Conservation (phyloP, 2,329 filamentous ascomycete genomes). For the Fusarium staphyleae region DNA sequence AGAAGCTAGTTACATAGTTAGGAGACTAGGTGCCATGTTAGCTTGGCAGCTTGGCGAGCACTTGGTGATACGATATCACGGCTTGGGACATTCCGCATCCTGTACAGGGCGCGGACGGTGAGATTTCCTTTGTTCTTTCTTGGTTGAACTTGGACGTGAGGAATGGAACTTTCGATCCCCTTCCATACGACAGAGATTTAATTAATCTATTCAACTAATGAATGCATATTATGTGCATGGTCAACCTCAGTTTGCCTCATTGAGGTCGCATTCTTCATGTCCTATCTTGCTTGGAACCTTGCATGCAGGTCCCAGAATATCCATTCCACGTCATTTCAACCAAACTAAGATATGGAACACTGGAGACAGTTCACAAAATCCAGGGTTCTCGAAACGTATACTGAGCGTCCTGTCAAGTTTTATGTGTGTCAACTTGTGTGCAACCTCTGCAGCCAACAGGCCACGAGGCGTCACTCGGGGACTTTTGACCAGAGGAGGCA, state of each 20-base stretch:
- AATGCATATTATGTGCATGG: not conserved
- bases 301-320: not conserved
- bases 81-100: constrained; percentile 25
- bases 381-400: constrained; percentile 5
- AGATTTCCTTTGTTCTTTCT: constrained; percentile 31
- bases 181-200: constrained; percentile 3
- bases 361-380: constrained; percentile 9
- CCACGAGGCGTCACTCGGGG: not conserved
- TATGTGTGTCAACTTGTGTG: not conserved
- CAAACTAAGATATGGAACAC: constrained; percentile 19
- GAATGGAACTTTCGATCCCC: constrained; percentile 14
- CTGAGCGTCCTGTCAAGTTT: not conserved
- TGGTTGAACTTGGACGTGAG: constrained; percentile 17
- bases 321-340: constrained; percentile 20
- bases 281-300: too few species aligned
- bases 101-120: constrained; percentile 11
- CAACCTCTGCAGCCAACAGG: too few species aligned
- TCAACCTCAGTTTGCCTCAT: too few species aligned
- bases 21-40: not conserved
- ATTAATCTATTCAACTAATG: constrained; percentile 13
- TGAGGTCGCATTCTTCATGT: too few species aligned
- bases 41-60: constrained; percentile 8
- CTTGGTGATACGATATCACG: constrained; percentile 18
- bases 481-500: constrained; percentile 3
- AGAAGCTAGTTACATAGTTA: too few species aligned